A percentile compares a stretch with the other conserved stretches of the same genome.
Evolutionary conservation across 371 early-diverging fungal genomes (phyloP).

Genomic region (Paraphysoderma sedebokerense): DNA sequence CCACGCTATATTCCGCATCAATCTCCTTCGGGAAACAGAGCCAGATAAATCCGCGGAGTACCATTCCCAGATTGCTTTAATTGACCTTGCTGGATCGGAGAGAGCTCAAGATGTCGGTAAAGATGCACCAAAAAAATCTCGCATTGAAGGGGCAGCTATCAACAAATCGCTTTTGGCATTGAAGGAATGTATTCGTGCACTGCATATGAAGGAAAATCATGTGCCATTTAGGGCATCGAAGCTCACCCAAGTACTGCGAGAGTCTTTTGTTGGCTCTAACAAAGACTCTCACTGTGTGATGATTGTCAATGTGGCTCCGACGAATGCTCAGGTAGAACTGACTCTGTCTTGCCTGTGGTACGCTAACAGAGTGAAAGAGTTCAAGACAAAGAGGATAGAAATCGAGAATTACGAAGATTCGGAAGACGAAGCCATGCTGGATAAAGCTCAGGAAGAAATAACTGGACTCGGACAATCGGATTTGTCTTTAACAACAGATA

Average conservation of each 20-base stretch:
- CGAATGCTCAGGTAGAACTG: constrained; percentile 20
- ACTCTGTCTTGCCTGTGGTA: constrained; percentile 38
- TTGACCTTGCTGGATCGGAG: constrained; percentile 39
- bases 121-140: constrained; percentile 10
- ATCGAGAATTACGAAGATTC: background rate
- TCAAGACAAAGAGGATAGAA: background rate
- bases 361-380: constrained; percentile 25
- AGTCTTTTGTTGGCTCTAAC: constrained; percentile 7
- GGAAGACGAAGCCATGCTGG: background rate
- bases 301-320: constrained; percentile 28
- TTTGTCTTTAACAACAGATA: background rate
- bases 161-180: constrained; percentile 31
- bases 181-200: constrained; percentile 36
- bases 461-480: background rate
- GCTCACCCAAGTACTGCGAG: constrained; percentile 19
- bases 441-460: background rate
- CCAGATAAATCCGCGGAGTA: background rate
- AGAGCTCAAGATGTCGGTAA: constrained; percentile 19
- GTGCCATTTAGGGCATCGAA: constrained; percentile 19
- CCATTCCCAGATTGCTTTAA: constrained; percentile 16
- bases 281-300: constrained; percentile 17
- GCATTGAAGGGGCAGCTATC: constrained; percentile 29
- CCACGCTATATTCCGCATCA: constrained; percentile 28
- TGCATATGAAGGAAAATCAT: constrained; percentile 12
- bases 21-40: background rate